phyloP scores from a whole-genome alignment of 1,284 basidiomycete species.

The Paramarasmius palmivorus region DNA sequence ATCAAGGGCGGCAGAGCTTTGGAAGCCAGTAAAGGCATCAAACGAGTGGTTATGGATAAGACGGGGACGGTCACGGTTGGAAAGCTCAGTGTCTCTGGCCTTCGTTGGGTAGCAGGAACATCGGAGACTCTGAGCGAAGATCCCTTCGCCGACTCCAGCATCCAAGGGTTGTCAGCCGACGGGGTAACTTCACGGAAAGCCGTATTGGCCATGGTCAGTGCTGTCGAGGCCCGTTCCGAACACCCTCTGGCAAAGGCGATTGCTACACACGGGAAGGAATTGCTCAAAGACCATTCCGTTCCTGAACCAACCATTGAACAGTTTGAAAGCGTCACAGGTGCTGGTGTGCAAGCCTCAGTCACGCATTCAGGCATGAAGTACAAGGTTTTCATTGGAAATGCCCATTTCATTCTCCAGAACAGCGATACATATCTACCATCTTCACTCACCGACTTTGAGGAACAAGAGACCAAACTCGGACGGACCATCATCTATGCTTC shows the following conservation, averaged over 20 bases:
- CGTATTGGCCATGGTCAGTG: slow-evolving; percentile 80
- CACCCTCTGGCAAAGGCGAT: slow-evolving; percentile 96
- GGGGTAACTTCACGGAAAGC: slow-evolving; percentile 61
- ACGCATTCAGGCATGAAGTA: slow-evolving; percentile 46
- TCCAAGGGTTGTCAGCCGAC: slow-evolving; percentile 59
- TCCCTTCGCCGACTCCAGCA: slow-evolving; percentile 39
- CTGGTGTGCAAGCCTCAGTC: slow-evolving; percentile 80
- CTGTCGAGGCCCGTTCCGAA: slow-evolving; percentile 90
- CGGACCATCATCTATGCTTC: slow-evolving; percentile 86
- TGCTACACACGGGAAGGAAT: slow-evolving; percentile 76
- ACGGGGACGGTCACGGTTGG: slow-evolving; percentile 97
- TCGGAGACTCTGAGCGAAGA: slow-evolving; percentile 36
- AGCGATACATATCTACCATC: slow-evolving; percentile 54
- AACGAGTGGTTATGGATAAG: slow-evolving; percentile 91
- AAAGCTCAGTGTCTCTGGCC: slow-evolving; percentile 61
- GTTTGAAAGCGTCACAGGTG: slow-evolving; percentile 89
- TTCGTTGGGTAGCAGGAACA: slow-evolving; percentile 70
- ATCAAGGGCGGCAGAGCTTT: slow-evolving; percentile 97
- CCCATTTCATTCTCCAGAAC: slow-evolving; percentile 64
- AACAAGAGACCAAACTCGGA: slow-evolving; percentile 67
- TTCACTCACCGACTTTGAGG: slow-evolving; percentile 63
- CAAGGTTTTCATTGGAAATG: slow-evolving; percentile 75
- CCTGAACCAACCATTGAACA: slow-evolving; percentile 49
- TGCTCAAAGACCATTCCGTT: slow-evolving; percentile 46
- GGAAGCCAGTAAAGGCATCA: slow-evolving; percentile 86